Percentiles rank a stretch among this genome's conserved stretches.
Evolutionary conservation across 495 filamentous ascomycete species (phyloP).

Genomic region (Neurospora sp.): DNA sequence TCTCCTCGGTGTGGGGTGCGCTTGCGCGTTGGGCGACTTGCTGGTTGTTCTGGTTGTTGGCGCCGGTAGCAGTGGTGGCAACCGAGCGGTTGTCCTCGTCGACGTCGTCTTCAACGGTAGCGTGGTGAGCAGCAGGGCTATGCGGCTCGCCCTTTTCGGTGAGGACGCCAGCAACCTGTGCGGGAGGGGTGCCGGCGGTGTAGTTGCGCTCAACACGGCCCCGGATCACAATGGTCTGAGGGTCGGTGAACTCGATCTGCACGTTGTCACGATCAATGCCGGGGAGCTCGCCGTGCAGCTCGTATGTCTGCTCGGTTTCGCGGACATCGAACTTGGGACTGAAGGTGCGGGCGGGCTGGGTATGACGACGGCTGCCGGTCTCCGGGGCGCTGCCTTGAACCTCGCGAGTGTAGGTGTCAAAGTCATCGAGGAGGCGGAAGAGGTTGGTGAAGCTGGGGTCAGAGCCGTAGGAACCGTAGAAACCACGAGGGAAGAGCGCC

Average conservation of each 20-base stretch:
- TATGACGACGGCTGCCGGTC: conserved; percentile 15
- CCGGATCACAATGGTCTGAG: conserved; percentile 61
- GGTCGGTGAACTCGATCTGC: conserved; percentile 75
- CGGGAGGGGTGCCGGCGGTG: conserved; percentile 29
- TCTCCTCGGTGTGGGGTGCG: conserved; percentile 4
- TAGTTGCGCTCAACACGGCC: conserved; percentile 56
- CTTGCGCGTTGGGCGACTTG: not conserved
- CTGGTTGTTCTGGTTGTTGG: conserved; percentile 18
- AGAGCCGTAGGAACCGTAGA: conserved; percentile 34
- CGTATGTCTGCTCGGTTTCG: conserved; percentile 56
- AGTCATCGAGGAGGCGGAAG: conserved; percentile 70
- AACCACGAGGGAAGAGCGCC: conserved; percentile 53
- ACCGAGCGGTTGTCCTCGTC: conserved; percentile 7
- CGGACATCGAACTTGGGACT: conserved; percentile 61
- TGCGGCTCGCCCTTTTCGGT: conserved; percentile 9
- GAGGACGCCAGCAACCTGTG: conserved; percentile 2
- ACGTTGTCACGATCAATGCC: conserved; percentile 71
- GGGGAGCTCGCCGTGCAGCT: conserved; percentile 81
- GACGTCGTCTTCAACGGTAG: conserved; percentile 20
- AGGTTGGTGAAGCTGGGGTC: conserved; percentile 50
- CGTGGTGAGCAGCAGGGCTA: conserved; percentile 32
- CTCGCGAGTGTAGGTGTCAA: conserved; percentile 43
- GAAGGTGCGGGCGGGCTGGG: conserved; percentile 19
- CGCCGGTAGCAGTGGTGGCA: conserved; percentile 3
- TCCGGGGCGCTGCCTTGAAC: conserved; percentile 10